phyloP scores from a whole-genome alignment of 495 filamentous ascomycete species.

The Penicillium paxilli region DNA sequence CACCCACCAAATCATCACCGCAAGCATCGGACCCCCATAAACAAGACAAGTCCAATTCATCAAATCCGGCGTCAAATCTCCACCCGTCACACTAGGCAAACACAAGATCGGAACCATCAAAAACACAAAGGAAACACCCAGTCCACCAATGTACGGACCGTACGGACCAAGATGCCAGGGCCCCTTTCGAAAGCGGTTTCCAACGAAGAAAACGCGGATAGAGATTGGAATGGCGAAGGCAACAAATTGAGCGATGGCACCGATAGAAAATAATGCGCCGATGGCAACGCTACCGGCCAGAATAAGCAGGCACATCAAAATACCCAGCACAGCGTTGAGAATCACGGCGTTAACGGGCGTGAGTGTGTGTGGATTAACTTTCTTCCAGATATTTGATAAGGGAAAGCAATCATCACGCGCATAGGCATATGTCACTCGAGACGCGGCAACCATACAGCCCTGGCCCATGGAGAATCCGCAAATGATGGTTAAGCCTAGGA shows the following conservation, averaged over 20 bases:
- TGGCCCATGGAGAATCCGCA: constrained; percentile 82
- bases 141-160: constrained; percentile 59
- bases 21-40: constrained; percentile 67
- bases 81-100: constrained; percentile 60
- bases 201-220: constrained; percentile 73
- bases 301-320: constrained; percentile 65
- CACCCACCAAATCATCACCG: constrained; percentile 67
- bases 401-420: constrained; percentile 78
- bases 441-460: constrained; percentile 80
- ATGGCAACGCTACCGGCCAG: constrained; percentile 67
- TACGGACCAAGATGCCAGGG: constrained; percentile 73
- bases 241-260: constrained; percentile 71
- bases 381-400: constrained; percentile 61
- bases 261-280: constrained; percentile 75
- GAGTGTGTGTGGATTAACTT: constrained; percentile 63
- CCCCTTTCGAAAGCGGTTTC: constrained; percentile 65
- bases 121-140: constrained; percentile 62
- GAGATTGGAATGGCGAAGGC: constrained; percentile 76
- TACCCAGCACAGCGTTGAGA: constrained; percentile 67
- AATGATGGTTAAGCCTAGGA: constrained; percentile 70
- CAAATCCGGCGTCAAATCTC: constrained; percentile 52
- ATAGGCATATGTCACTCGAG: constrained; percentile 77
- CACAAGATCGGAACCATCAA: constrained; percentile 78
- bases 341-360: constrained; percentile 81
- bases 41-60: constrained; percentile 83